A percentile compares a stretch with the other conserved stretches of the same genome.
phyloP scores from a whole-genome alignment of 2,329 filamentous ascomycete species.

The Claviceps monticola region DNA sequence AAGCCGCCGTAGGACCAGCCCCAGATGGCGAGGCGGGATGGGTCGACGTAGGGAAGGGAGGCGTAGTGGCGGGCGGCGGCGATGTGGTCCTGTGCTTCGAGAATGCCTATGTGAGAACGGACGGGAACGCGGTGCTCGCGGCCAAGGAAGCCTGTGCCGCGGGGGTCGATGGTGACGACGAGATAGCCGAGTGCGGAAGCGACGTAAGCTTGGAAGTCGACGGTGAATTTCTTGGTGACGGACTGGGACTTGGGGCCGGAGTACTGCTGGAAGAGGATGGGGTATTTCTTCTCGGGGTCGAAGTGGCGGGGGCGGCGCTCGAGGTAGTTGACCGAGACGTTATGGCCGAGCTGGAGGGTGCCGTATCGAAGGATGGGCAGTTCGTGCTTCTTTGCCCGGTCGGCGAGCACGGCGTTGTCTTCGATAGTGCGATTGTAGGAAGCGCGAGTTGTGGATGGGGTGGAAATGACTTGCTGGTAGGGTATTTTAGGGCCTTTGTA shows the following conservation, averaged over 20 bases:
- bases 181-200: slow-evolving; percentile 80
- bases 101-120: slow-evolving; percentile 70
- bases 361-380: slow-evolving; percentile 73
- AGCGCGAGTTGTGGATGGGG: slow-evolving; percentile 47
- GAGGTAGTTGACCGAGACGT: slow-evolving; percentile 55
- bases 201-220: slow-evolving; percentile 86
- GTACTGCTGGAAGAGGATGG: slow-evolving; percentile 90
- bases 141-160: slow-evolving; percentile 83
- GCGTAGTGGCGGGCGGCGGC: slow-evolving; percentile 77
- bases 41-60: slow-evolving; percentile 68
- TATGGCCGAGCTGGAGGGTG: slow-evolving; percentile 68
- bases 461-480: slow-evolving; percentile 82
- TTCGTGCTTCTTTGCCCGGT: slow-evolving; percentile 60
- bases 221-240: slow-evolving; percentile 63
- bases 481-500: slow-evolving; percentile 78
- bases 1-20: slow-evolving; percentile 98
- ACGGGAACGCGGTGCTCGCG: slow-evolving; percentile 71
- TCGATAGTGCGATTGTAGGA: slow-evolving; percentile 61
- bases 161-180: slow-evolving; percentile 85
- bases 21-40: slow-evolving; percentile 79
- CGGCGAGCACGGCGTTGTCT: slow-evolving; percentile 57
- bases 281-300: slow-evolving; percentile 69
- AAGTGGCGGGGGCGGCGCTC: slow-evolving; percentile 89
- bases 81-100: slow-evolving; percentile 84
- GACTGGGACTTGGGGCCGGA: slow-evolving; percentile 87